phyloP scores from a whole-genome alignment of 805 yeast species.

The Diddensiella santjacobensis region DNA sequence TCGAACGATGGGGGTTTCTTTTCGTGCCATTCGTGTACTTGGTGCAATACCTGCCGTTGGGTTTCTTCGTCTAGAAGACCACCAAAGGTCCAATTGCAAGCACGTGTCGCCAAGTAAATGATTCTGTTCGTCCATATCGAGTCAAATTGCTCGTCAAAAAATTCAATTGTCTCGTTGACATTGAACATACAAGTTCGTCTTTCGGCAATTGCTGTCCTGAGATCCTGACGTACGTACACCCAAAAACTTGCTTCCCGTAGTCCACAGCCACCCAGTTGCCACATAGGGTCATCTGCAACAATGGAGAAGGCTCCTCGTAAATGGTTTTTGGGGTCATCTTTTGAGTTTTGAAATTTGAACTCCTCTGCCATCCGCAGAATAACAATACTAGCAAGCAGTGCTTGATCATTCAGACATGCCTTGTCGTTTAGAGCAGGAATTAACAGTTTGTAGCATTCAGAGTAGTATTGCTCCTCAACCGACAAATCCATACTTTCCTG shows the following conservation, averaged over 20 bases:
- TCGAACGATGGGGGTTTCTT: conserved; percentile 5
- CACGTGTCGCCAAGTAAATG: conserved; percentile 10
- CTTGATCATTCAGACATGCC: conserved; percentile 9
- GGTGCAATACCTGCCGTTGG: not conserved
- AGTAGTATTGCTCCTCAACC: not conserved
- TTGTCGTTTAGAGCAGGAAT: conserved; percentile 12
- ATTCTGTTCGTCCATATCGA: conserved; percentile 11
- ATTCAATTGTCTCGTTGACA: conserved; percentile 3
- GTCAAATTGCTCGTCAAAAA: conserved; percentile 7
- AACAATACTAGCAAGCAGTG: conserved; percentile 12
- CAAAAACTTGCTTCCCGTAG: conserved; percentile 13
- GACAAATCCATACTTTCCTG: not conserved
- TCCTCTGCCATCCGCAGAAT: conserved; percentile 15
- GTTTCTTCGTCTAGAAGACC: not conserved
- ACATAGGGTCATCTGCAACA: conserved; percentile 14
- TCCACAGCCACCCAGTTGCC: conserved; percentile 14
- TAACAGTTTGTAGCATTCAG: conserved; percentile 9
- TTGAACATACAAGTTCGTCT: conserved; percentile 5
- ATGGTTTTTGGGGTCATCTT: conserved; percentile 13
- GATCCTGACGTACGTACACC: conserved; percentile 15
- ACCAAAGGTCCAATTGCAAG: conserved; percentile 13
- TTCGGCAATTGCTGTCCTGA: conserved; percentile 8
- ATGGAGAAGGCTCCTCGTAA: conserved; percentile 15
- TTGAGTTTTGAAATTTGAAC: conserved; percentile 7
- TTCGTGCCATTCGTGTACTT: conserved; percentile 7